These are phyloP conservation scores for Hordeum marinum DNA, from an alignment of 176 grass and related monocot genomes.

Conservation along the genomic window DNA sequence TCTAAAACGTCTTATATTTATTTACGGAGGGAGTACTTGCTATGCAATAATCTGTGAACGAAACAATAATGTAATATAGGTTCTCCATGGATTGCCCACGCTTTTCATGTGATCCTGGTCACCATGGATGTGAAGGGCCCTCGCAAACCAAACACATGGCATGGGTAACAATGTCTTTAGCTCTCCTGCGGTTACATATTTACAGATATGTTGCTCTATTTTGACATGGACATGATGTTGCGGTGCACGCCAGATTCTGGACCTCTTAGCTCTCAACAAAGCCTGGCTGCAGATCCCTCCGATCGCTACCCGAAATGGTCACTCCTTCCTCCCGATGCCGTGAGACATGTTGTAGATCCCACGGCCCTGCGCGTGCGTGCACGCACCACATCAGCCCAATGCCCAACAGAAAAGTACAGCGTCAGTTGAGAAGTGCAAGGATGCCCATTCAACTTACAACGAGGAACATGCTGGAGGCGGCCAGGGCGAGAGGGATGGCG, in stretches of 20 bases:
- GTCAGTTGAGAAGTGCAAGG: background rate
- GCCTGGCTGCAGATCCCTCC: too few species aligned
- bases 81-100: background rate
- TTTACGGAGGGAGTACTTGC: too few species aligned
- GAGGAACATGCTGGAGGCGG: conserved; percentile 55
- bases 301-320: background rate
- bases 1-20: too few species aligned
- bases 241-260: too few species aligned
- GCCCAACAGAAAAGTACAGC: background rate
- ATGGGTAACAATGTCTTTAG: too few species aligned
- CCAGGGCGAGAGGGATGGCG: conserved; percentile 64
- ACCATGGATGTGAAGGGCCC: too few species aligned
- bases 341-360: conserved; percentile 73
- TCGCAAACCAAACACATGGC: too few species aligned
- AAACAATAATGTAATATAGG: background rate
- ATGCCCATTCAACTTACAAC: conserved; percentile 23
- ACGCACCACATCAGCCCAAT: background rate
- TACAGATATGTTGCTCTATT: too few species aligned
- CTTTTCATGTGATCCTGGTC: background rate
- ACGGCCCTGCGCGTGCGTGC: conserved; percentile 38
- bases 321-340: conserved; percentile 66
- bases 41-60: background rate
- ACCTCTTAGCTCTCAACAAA: too few species aligned
- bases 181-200: too few species aligned
- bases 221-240: too few species aligned